Conservation (phyloP, 768 basidiomycete species). For the Tulasnella sp. region DNA sequence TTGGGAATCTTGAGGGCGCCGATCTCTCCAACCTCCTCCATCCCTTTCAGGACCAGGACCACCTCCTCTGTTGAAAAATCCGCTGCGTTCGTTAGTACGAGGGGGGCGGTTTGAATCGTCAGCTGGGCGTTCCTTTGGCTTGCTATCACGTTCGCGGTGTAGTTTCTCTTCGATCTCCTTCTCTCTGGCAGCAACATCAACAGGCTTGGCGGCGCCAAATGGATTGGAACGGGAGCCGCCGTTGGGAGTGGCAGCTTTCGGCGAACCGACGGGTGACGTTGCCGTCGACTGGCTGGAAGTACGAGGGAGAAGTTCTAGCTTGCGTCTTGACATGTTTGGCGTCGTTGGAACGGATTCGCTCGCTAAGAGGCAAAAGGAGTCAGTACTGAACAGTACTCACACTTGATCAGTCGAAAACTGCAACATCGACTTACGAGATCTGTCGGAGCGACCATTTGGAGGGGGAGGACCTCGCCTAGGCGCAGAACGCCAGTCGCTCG, state of each 20-base stretch:
- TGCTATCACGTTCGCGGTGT: constrained; percentile 48
- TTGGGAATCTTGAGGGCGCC: not conserved
- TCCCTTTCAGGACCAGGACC: not conserved
- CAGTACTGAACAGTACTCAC: constrained; percentile 17
- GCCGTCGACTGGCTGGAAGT: constrained; percentile 56
- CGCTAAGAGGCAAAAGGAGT: constrained; percentile 37
- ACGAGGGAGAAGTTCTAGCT: constrained; percentile 80
- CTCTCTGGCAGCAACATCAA: constrained; percentile 73
- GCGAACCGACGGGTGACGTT: constrained; percentile 71
- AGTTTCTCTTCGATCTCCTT: constrained; percentile 64
- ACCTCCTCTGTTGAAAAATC: not conserved
- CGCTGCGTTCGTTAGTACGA: not conserved
- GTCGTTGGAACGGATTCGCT: constrained; percentile 70
- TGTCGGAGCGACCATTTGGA: constrained; percentile 9
- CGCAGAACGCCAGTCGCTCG: constrained; percentile 57
- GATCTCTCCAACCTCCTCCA: not conserved
- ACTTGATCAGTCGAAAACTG: constrained; percentile 2
- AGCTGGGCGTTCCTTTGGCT: not conserved
- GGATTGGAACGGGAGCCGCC: constrained; percentile 52
- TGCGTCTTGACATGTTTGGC: constrained; percentile 68
- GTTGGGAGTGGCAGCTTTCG: constrained; percentile 52
- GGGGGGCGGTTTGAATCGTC: not conserved
- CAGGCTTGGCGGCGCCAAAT: constrained; percentile 83
- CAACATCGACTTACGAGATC: constrained; percentile 50
- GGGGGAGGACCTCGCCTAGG: constrained; percentile 25